Conservation (phyloP, 768 basidiomycete species). For the Punctularia strigosozonata region DNA sequence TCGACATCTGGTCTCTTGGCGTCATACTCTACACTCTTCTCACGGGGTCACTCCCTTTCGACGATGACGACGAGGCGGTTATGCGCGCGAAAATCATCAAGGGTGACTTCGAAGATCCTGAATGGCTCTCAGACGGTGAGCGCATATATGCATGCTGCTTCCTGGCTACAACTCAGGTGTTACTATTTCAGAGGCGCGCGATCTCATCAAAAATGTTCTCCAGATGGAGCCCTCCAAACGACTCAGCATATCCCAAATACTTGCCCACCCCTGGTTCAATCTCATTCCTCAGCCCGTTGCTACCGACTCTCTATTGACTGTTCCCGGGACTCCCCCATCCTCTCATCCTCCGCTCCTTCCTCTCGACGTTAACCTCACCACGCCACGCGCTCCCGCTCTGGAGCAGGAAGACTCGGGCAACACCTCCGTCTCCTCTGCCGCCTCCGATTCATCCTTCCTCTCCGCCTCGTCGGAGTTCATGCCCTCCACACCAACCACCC, state of each 20-base stretch:
- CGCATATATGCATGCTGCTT: background rate
- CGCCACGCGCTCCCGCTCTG: too few relatives aligned
- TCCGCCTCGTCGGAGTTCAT: conserved; percentile 40
- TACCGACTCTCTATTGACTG: too few relatives aligned
- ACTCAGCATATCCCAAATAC: conserved; percentile 71
- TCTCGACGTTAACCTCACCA: too few relatives aligned
- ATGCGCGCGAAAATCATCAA: conserved; percentile 64
- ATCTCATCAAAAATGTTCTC: conserved; percentile 69
- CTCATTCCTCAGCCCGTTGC: conserved; percentile 9
- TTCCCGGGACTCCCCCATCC: too few relatives aligned
- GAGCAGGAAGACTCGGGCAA: too few relatives aligned
- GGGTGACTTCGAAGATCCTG: conserved; percentile 84
- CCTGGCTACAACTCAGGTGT: conserved; percentile 4
- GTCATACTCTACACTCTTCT: conserved; percentile 85
- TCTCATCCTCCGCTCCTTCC: too few relatives aligned
- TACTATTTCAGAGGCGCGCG: conserved; percentile 58
- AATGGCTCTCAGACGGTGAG: conserved; percentile 79
- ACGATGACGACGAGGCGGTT: conserved; percentile 30
- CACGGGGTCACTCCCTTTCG: conserved; percentile 53
- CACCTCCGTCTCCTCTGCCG: conserved; percentile 34
- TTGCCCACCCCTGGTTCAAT: conserved; percentile 81
- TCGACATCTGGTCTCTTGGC: conserved; percentile 92
- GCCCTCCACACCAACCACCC: conserved; percentile 44
- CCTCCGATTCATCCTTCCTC: conserved; percentile 34
- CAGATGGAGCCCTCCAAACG: conserved; percentile 68